Evolutionary conservation across 495 filamentous ascomycete species (phyloP).

Genomic region (Tirmania nivea): DNA sequence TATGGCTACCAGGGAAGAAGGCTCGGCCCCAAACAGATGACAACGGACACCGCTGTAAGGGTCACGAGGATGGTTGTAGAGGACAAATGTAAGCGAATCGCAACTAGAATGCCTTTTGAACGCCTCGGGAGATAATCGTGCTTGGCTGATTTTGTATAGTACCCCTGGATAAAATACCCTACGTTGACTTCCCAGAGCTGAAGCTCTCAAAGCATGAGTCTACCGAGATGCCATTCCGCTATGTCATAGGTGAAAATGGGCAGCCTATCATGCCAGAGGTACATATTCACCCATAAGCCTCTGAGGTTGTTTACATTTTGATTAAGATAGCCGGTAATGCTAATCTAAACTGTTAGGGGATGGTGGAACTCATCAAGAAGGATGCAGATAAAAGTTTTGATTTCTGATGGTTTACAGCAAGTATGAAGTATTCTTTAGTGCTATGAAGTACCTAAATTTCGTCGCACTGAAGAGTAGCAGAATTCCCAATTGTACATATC

Average conservation of each 20-base stretch:
- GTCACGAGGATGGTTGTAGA: slow-evolving; percentile 80
- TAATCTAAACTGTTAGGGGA: slow-evolving; percentile 36
- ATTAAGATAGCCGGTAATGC: neutral
- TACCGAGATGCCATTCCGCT: slow-evolving; percentile 93
- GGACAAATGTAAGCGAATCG: slow-evolving; percentile 38
- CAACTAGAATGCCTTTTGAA: neutral
- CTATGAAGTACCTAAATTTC: too few relatives aligned
- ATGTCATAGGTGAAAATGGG: slow-evolving; percentile 54
- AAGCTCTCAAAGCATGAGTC: slow-evolving; percentile 76
- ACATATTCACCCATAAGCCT: slow-evolving; percentile 13
- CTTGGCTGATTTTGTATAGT: slow-evolving; percentile 25
- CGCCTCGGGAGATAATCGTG: slow-evolving; percentile 8
- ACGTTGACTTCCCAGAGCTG: slow-evolving; percentile 72
- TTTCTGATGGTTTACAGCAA: too few relatives aligned
- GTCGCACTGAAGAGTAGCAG: too few relatives aligned
- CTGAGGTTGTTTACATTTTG: neutral
- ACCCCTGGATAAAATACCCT: slow-evolving; percentile 51
- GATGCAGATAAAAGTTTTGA: slow-evolving; percentile 82
- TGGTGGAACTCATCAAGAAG: slow-evolving; percentile 80
- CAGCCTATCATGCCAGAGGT: slow-evolving; percentile 80
- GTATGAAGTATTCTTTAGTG: slow-evolving; percentile 6
- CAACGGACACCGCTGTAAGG: slow-evolving; percentile 86
- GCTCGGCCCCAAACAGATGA: slow-evolving; percentile 90
- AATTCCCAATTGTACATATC: too few relatives aligned
- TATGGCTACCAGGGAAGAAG: slow-evolving; percentile 79